Conservation (phyloP, 768 basidiomycete genomes). For the Trametopsis cervina region DNA sequence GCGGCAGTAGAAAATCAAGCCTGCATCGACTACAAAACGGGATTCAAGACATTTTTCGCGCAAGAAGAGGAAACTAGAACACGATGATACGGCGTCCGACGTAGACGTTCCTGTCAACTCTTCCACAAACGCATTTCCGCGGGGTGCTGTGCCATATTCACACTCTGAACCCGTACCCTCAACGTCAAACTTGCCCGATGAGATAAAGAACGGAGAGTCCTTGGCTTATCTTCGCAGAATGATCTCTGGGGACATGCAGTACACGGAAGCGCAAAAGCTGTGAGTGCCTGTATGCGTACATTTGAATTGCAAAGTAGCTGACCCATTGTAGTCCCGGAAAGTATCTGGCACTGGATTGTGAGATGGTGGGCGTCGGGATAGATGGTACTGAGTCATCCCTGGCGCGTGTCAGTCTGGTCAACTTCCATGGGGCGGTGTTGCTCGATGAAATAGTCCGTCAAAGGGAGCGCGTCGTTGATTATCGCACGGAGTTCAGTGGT, state of each 20-base stretch:
- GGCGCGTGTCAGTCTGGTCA: conserved; percentile 86
- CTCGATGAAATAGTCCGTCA: conserved; percentile 85
- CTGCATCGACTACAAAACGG: neutral
- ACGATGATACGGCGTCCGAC: conserved; percentile 1
- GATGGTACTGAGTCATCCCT: conserved; percentile 76
- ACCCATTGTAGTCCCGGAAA: conserved; percentile 42
- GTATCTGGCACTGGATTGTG: conserved; percentile 87
- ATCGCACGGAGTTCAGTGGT: conserved; percentile 86
- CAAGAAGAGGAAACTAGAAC: conserved; percentile 15
- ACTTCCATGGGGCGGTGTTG: conserved; percentile 74
- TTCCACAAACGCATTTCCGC: conserved; percentile 15
- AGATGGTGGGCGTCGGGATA: conserved; percentile 96
- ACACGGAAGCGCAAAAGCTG: conserved; percentile 36
- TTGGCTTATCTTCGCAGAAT: conserved; percentile 40
- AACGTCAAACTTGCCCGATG: conserved; percentile 16
- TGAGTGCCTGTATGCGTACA: conserved; percentile 25
- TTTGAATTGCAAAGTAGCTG: neutral
- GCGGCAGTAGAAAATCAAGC: conserved; percentile 11
- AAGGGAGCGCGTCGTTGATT: conserved; percentile 85
- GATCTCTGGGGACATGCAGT: conserved; percentile 41
- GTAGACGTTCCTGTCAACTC: neutral
- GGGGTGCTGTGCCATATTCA: conserved; percentile 1
- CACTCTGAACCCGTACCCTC: neutral
- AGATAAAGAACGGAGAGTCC: conserved; percentile 43
- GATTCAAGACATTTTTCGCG: neutral